Percentiles rank a stretch among this genome's conserved stretches.
Evolutionary conservation across 495 filamentous ascomycete genomes (phyloP).

Genomic region (Xylaria cubensis): DNA sequence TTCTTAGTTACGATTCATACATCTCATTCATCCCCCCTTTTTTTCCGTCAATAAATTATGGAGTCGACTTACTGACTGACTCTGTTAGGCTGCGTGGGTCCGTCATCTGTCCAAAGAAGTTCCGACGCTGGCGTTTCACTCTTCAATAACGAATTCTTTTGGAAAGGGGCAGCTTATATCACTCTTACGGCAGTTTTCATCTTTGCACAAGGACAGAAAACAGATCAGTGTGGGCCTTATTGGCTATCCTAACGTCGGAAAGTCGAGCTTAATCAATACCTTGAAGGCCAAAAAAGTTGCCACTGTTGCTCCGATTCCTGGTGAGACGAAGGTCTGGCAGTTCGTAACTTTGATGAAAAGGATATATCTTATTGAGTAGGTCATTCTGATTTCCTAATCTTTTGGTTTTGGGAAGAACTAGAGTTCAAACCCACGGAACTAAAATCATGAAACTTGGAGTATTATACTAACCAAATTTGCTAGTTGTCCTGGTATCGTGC

Average conservation of each 20-base stretch:
- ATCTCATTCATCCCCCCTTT: conserved; percentile 50
- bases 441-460: too few relatives aligned
- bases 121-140: conserved; percentile 92
- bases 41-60: conserved; percentile 15
- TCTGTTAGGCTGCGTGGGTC: conserved; percentile 81
- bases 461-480: not conserved
- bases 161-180: conserved; percentile 78
- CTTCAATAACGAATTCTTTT: conserved; percentile 90
- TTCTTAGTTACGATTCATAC: conserved; percentile 99
- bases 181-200: conserved; percentile 89
- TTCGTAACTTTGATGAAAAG: conserved; percentile 97
- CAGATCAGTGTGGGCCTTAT: conserved; percentile 89
- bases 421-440: not conserved
- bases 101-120: conserved; percentile 80
- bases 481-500: conserved; percentile 88
- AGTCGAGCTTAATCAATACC: conserved; percentile 92
- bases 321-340: conserved; percentile 97
- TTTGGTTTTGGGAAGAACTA: not conserved
- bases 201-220: conserved; percentile 87
- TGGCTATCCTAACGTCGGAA: conserved; percentile 85
- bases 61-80: conserved; percentile 35
- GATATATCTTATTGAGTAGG: conserved; percentile 88
- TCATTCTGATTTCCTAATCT: not conserved
- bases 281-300: conserved; percentile 90
- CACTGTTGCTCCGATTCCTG: conserved; percentile 93